A percentile compares a stretch with the other conserved stretches of the same genome.
Evolutionary conservation across 106 monocot species (phyloP).

Genomic region (Agapanthus africanus): DNA sequence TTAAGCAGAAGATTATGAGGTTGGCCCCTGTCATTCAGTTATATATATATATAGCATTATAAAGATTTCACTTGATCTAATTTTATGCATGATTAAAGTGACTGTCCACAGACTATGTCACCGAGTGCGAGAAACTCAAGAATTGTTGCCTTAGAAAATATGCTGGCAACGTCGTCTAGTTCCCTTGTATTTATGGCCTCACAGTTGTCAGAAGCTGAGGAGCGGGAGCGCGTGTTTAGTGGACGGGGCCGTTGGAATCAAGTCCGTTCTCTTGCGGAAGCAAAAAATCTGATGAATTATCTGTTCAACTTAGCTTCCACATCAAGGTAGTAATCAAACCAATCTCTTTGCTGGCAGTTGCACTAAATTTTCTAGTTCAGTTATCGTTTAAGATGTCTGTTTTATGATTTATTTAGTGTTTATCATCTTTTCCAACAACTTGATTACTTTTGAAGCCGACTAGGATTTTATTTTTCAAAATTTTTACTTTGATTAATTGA

Average conservation of each 20-base stretch:
- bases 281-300: slow-evolving; percentile 79
- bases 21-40: neutral
- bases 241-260: slow-evolving; percentile 87
- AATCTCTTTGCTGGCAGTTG: neutral
- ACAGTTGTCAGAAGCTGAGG: slow-evolving; percentile 91
- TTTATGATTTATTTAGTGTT: too few species aligned
- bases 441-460: neutral
- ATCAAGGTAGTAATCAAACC: slow-evolving; percentile 48
- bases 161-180: slow-evolving; percentile 70
- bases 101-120: slow-evolving; percentile 67
- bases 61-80: slow-evolving; percentile 1
- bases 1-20: slow-evolving; percentile 58
- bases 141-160: slow-evolving; percentile 88
- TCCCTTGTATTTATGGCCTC: slow-evolving; percentile 86
- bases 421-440: too few species aligned
- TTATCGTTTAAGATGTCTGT: too few species aligned
- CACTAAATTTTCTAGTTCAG: neutral
- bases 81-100: slow-evolving; percentile 30
- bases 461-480: neutral
- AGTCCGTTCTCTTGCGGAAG: slow-evolving; percentile 70
- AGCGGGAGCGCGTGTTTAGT: slow-evolving; percentile 64
- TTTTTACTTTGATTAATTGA: neutral
- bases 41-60: neutral
- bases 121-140: slow-evolving; percentile 89
- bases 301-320: slow-evolving; percentile 71